Evolutionary conservation across 2,329 filamentous ascomycete genomes (phyloP).

Genomic region (Acarospora socialis): DNA sequence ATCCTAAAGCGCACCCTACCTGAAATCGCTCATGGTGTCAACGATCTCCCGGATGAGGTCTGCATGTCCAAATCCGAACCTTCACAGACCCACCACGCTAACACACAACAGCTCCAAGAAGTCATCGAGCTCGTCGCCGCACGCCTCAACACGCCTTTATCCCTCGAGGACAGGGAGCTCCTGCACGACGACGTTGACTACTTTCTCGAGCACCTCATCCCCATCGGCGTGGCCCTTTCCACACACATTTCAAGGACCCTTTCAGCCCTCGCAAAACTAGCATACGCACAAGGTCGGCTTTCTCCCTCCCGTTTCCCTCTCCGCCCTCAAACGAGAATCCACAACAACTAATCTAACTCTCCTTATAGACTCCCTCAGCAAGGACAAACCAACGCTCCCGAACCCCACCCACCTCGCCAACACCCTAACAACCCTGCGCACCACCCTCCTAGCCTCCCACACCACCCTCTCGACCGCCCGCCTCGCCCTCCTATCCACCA

Average conservation of each 20-base stretch:
- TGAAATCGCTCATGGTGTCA: background rate
- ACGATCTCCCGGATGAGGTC: background rate
- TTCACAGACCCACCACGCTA: background rate
- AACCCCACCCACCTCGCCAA: too few relatives aligned
- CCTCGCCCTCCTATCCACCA: conserved; percentile 14
- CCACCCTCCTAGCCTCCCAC: conserved; percentile 4
- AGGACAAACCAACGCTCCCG: too few relatives aligned
- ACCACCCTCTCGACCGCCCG: conserved; percentile 18
- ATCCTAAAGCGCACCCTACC: background rate
- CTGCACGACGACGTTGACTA: conserved; percentile 25
- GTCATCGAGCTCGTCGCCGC: conserved; percentile 29
- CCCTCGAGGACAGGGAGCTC: conserved; percentile 24
- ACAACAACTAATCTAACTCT: conserved; percentile 4
- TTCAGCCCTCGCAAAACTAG: background rate
- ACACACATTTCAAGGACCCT: background rate
- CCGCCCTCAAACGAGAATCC: too few relatives aligned
- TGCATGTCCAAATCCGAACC: background rate
- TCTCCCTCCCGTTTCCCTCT: background rate
- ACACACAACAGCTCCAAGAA: conserved; percentile 23
- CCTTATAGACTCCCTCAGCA: too few relatives aligned
- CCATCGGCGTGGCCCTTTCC: background rate
- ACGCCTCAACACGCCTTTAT: conserved; percentile 24
- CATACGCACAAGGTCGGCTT: background rate
- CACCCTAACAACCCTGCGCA: background rate
- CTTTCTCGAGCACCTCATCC: conserved; percentile 20